Conservation (phyloP, 345 rosid genomes). For the Adansonia digitata region DNA sequence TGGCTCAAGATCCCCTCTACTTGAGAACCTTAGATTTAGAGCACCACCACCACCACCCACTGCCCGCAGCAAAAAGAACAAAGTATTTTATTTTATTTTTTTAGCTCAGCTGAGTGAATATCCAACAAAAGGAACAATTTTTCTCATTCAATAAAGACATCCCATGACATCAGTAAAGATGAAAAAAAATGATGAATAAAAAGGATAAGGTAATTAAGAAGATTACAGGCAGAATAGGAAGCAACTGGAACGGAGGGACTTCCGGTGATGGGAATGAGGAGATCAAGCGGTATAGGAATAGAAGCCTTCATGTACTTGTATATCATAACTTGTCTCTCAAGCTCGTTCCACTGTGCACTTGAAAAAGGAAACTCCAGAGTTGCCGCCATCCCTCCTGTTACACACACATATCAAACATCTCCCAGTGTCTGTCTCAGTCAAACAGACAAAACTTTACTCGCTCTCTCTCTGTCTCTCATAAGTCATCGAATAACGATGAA, state of each 20-base stretch:
- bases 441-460: conserved; percentile 9
- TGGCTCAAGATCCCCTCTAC: conserved; percentile 58
- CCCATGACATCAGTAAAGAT: background rate
- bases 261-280: conserved; percentile 36
- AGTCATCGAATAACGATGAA: background rate
- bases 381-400: conserved; percentile 26
- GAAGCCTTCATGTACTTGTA: conserved; percentile 83
- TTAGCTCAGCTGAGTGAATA: background rate
- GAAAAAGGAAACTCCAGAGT: conserved; percentile 57
- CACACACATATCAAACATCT: background rate
- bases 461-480: background rate
- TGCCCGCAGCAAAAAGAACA: conserved; percentile 15
- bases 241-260: conserved; percentile 21
- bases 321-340: conserved; percentile 81
- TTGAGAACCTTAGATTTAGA: conserved; percentile 30
- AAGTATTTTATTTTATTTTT: no score
- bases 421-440: background rate
- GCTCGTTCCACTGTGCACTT: conserved; percentile 68
- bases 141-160: background rate
- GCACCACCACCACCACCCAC: conserved; percentile 31
- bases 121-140: background rate
- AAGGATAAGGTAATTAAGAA: background rate
- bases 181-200: background rate
- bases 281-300: conserved; percentile 73
- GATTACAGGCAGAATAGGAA: conserved; percentile 29